Evolutionary conservation across 805 yeast genomes (phyloP).

Genomic region (Hanseniaspora taiwanica): DNA sequence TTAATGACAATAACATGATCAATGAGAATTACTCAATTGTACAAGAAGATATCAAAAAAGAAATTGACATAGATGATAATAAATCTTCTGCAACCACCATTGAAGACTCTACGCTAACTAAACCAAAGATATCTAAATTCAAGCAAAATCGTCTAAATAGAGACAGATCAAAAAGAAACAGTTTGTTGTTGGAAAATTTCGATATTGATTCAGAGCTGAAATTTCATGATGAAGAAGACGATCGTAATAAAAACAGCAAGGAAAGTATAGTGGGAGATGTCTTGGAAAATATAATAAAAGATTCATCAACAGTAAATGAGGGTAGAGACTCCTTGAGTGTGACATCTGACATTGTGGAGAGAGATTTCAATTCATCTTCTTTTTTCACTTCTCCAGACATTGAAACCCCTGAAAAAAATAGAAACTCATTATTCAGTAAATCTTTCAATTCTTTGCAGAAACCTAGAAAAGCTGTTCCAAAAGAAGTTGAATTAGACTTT

Average conservation of each 20-base stretch:
- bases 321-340: background rate
- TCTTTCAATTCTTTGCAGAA: conserved; percentile 4
- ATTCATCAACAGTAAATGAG: no score
- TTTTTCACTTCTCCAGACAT: no score
- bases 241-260: no score
- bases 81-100: background rate
- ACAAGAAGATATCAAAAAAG: conserved; percentile 1
- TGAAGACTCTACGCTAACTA: conserved; percentile 8
- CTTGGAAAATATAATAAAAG: no score
- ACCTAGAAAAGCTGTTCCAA: conserved; percentile 2
- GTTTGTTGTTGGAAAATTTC: conserved; percentile 1
- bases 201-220: no score
- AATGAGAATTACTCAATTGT: no score
- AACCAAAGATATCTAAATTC: conserved; percentile 19
- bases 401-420: background rate
- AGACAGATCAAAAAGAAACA: conserved; percentile 3
- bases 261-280: no score
- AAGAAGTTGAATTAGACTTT: background rate
- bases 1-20: no score
- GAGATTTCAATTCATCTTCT: no score
- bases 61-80: background rate
- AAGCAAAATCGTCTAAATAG: conserved; percentile 13
- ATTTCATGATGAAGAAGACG: no score
- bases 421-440: conserved; percentile 1
- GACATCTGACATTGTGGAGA: conserved; percentile 3